phyloP scores from a whole-genome alignment of 345 rosid genomes.

The Citrus cavaleriei region DNA sequence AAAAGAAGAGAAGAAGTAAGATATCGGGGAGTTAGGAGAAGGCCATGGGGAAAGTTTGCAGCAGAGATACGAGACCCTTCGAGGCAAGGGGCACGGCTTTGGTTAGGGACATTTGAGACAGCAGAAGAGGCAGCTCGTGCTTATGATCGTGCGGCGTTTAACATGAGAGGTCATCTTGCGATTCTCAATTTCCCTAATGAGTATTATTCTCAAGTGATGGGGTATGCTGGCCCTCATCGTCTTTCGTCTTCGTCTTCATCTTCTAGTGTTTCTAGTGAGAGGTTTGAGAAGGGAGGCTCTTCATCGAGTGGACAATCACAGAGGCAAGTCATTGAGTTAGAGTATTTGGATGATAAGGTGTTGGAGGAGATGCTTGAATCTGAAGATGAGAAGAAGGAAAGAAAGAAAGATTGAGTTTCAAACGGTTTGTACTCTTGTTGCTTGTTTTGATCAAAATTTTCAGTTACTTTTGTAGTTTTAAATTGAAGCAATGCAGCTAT shows the following conservation, averaged over 20 bases:
- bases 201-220: constrained; percentile 38
- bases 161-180: constrained; percentile 70
- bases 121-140: constrained; percentile 91
- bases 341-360: constrained; percentile 67
- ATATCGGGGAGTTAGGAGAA: constrained; percentile 67
- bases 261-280: constrained; percentile 11
- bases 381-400: constrained; percentile 54
- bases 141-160: constrained; percentile 78
- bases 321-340: constrained; percentile 70
- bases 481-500: neutral
- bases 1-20: constrained; percentile 37
- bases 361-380: constrained; percentile 83
- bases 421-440: neutral
- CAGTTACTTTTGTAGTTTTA: neutral
- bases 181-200: constrained; percentile 80
- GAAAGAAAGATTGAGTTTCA: constrained; percentile 15
- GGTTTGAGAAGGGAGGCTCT: constrained; percentile 14
- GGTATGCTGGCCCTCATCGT: constrained; percentile 21
- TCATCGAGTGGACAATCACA: constrained; percentile 25
- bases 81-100: constrained; percentile 64
- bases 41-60: constrained; percentile 93
- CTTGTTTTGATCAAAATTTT: neutral
- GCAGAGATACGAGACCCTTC: constrained; percentile 81
- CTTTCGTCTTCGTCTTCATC: constrained; percentile 13
- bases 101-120: constrained; percentile 87